A percentile compares a stretch with the other conserved stretches of the same genome.
Evolutionary conservation across 139 green algal species (phyloP).

Genomic region (Mesostigma viride): DNA sequence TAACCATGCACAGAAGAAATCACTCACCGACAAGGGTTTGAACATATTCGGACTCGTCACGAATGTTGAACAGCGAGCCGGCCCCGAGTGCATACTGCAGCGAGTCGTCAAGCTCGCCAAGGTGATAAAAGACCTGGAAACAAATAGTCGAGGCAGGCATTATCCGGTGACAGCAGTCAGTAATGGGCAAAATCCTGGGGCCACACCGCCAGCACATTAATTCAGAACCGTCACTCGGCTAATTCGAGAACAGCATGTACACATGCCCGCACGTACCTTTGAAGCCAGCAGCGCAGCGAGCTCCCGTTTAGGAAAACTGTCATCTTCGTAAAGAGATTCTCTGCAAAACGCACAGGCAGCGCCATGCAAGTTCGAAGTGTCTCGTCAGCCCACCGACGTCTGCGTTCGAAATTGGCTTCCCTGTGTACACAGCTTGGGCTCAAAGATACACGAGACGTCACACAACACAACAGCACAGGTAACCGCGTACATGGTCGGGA

Average conservation of each 20-base stretch:
- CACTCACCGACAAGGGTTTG: constrained; percentile 79
- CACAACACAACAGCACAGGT: background rate
- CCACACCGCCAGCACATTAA: background rate
- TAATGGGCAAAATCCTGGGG: background rate
- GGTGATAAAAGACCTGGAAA: constrained; percentile 93
- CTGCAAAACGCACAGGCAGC: constrained; percentile 65
- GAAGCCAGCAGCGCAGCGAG: constrained; percentile 89
- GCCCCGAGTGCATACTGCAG: constrained; percentile 87
- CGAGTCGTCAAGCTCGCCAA: constrained; percentile 90
- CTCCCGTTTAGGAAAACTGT: constrained; percentile 76
- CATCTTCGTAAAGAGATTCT: constrained; percentile 90
- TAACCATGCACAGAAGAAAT: background rate
- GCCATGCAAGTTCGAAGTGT: constrained; percentile 44
- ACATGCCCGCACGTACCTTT: constrained; percentile 59
- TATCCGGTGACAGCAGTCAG: background rate
- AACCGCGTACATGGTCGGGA: constrained; percentile 29
- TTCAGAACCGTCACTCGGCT: background rate
- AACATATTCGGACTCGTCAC: constrained; percentile 78
- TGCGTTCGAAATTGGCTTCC: background rate
- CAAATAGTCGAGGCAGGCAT: background rate
- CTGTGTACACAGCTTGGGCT: too few relatives aligned
- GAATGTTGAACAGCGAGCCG: constrained; percentile 82
- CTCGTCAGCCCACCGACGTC: background rate
- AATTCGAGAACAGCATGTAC: constrained; percentile 2
- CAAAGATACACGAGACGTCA: too few relatives aligned